Evolutionary conservation across 179 eudicot genomes (phyloP).

Genomic region (Silene vulgaris): DNA sequence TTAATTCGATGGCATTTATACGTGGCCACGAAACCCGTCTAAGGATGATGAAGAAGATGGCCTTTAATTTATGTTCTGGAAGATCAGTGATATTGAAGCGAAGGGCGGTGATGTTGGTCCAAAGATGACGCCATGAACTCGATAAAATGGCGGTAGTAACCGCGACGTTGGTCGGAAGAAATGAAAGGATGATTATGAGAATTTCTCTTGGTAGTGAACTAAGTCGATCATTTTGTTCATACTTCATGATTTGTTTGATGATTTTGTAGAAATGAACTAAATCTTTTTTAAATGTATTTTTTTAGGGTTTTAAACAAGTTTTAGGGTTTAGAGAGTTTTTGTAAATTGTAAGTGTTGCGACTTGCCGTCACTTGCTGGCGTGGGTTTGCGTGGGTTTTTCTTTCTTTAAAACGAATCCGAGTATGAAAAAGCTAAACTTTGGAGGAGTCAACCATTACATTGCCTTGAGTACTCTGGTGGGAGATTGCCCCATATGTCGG

Average conservation of each 20-base stretch:
- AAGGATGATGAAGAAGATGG: background rate
- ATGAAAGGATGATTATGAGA: slow-evolving; percentile 9
- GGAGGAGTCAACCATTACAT: no score
- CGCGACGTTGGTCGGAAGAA: slow-evolving; percentile 5
- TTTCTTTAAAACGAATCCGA: no score
- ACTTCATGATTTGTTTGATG: background rate
- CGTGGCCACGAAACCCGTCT: background rate
- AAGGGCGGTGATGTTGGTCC: slow-evolving; percentile 5
- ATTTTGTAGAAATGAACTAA: no score
- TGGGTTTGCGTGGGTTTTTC: no score
- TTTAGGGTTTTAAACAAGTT: no score
- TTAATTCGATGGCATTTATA: background rate
- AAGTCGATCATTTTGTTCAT: background rate
- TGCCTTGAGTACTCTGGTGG: no score
- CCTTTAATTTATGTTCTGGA: background rate
- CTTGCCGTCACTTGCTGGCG: no score
- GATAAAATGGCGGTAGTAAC: slow-evolving; percentile 2
- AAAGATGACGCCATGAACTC: slow-evolving; percentile 2
- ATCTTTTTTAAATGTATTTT: no score
- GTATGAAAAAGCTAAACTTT: no score
- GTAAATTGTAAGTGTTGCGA: no score
- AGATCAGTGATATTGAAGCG: background rate
- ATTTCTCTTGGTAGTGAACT: background rate
- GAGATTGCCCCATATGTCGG: no score
- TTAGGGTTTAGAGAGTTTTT: no score